Conservation (phyloP, 768 basidiomycete species). For the Thelephora aurantiotincta region DNA sequence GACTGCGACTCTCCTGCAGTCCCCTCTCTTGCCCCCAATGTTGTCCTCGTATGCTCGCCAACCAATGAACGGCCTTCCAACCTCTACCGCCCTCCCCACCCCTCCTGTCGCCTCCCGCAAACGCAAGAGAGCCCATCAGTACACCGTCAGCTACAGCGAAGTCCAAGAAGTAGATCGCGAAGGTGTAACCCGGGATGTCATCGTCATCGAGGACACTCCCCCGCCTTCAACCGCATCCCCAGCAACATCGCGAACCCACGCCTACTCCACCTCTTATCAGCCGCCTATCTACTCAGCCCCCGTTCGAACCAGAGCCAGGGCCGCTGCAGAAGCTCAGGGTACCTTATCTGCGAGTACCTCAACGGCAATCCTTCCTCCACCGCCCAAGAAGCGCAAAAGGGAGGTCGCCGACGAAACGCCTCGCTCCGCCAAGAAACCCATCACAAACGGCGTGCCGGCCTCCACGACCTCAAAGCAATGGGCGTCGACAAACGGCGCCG, state of each 20-base stretch:
- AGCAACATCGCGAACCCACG: slow-evolving; percentile 46
- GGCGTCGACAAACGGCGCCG: slow-evolving; percentile 49
- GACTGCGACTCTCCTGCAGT: slow-evolving; percentile 39
- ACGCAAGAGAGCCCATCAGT: slow-evolving; percentile 71
- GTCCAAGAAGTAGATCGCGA: slow-evolving; percentile 75
- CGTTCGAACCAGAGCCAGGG: slow-evolving; percentile 72
- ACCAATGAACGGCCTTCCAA: slow-evolving; percentile 30
- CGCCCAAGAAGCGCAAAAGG: slow-evolving; percentile 74
- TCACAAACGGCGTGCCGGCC: slow-evolving; percentile 30
- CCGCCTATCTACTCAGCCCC: slow-evolving; percentile 64
- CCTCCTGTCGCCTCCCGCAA: slow-evolving; percentile 65
- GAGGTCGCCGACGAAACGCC: slow-evolving; percentile 54
- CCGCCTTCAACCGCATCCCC: slow-evolving; percentile 72
- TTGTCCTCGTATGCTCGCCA: slow-evolving; percentile 53
- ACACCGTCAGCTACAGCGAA: slow-evolving; percentile 76
- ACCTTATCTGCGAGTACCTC: slow-evolving; percentile 44
- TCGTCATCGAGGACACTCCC: slow-evolving; percentile 88
- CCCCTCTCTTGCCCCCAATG: slow-evolving; percentile 41
- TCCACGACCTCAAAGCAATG: slow-evolving; percentile 45
- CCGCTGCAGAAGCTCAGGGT: slow-evolving; percentile 75
- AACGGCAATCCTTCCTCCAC: slow-evolving; percentile 52
- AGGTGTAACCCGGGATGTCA: slow-evolving; percentile 71
- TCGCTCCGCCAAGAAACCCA: slow-evolving; percentile 55
- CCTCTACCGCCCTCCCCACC: slow-evolving; percentile 42
- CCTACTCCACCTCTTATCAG: slow-evolving; percentile 69